Evolutionary conservation across 208 protist genomes (phyloP), one percentile per base, ranked within the genome.

Genomic region (Acanthamoeba culbertsoni): DNA sequence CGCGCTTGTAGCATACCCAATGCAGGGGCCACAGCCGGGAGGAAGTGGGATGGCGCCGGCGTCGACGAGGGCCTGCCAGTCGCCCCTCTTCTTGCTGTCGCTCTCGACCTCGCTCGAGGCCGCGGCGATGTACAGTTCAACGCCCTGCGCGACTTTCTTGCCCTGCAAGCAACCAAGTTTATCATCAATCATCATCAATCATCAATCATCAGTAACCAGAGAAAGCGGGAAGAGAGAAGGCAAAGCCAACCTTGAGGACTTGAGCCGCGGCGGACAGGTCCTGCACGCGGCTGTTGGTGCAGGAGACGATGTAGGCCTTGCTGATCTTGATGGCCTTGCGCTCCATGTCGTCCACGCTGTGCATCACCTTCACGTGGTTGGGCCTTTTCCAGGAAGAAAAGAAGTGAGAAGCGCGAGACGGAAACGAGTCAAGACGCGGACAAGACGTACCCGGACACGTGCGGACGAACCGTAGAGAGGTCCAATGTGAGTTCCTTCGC

Each of bases 221-320:
- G 12, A 28, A 96, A 86, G 0, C 12, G 48, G 43, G 95, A 94
- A 12, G 96, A 95, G 14, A n/a, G 18, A 8, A 8, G 23, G 59
- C 12, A 55, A 18, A 28, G 46, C 35, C 40, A 42, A 91, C 55
- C 37, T 51, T 33, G 12, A 91, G 35, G 23, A 59, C 57, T 53
- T 35, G n/a, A 20, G 71, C 71, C 26, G 71, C 71, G 71, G 71
- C 71, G 42, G 71, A 82, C 42, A 97, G 48, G 65, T 97, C 96
- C 18, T 86, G 23, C 10, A 88, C 94, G 84, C 96, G 94, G 23
- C 86, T 93, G 86, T 97, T 97, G 40, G 97, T 95, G 91, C 96
- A 97, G 31, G 96, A 97, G 1, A 97, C 94, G 40, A 97, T 57
- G 91, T 97, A 97, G 12, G 96, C 96, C 88, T 97, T 97, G 40